These are phyloP conservation scores for Botrytis paeoniae DNA, from an alignment of 2,329 filamentous ascomycete genomes.

Conservation along the genomic window DNA sequence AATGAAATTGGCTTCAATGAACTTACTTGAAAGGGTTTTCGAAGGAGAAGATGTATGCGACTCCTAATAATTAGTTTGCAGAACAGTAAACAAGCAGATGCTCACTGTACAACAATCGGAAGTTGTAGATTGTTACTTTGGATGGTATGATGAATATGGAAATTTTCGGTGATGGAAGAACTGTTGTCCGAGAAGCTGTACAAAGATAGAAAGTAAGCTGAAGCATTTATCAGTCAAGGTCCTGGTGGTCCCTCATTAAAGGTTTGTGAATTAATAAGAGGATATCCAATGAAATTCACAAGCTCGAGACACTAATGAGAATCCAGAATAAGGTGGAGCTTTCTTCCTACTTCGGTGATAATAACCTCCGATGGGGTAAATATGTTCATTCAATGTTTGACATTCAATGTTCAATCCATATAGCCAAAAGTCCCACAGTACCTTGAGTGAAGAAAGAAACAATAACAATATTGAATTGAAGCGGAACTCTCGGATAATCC, in stretches of 20 bases:
- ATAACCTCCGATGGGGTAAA: conserved; percentile 13
- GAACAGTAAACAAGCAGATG: conserved; percentile 12
- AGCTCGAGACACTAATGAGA: neutral
- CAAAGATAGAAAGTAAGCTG: conserved; percentile 15
- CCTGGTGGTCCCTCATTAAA: neutral
- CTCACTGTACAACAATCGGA: conserved; percentile 13
- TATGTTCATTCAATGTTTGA: neutral
- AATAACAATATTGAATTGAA: neutral
- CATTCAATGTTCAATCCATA: neutral
- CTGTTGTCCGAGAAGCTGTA: conserved; percentile 20
- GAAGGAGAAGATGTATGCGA: conserved; percentile 24
- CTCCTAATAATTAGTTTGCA: conserved; percentile 11
- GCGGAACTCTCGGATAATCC: neutral
- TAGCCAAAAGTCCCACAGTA: neutral
- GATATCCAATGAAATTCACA: neutral
- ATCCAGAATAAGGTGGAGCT: neutral
- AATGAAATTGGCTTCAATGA: conserved; percentile 30
- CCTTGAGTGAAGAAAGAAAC: neutral
- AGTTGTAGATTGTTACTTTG: neutral
- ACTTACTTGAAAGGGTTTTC: conserved; percentile 26
- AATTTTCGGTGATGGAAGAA: conserved; percentile 22
- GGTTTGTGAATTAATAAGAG: neutral
- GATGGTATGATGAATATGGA: conserved; percentile 10
- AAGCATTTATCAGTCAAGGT: neutral
- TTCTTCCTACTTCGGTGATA: conserved; percentile 11